Evolutionary conservation across 2,329 filamentous ascomycete genomes (phyloP), one percentile per base, ranked within the genome.

Genomic region (Neopestalotiopsis rosae): DNA sequence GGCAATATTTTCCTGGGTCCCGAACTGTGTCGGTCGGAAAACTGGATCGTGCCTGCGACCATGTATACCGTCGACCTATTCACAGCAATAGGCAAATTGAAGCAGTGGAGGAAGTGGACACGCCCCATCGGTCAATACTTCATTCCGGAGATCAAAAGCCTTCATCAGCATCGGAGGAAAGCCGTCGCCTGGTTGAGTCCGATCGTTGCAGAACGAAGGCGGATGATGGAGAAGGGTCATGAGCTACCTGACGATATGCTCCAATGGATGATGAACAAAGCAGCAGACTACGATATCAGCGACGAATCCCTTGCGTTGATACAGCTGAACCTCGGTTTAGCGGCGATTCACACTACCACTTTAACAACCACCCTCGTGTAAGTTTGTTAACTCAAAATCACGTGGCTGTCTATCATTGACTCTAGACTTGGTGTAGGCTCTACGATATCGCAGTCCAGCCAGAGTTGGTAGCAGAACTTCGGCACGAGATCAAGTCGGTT

Each of bases 381-480:
- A 70, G 80, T 72, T 12, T n/a, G 14, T 52, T 20, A 0, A 52
- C 45, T 20, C 5, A 38, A 38, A 1, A 10, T 38, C 34, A 38
- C 10, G 34, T 10, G 10, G 34, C 0, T 10, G 34, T 10, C 10
- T 38, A 5, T 10, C 34, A 10, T 10, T 7, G 34, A 10, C 34
- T 38, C 34, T 38, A 38, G 10, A 38, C 3, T n/a, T 1, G 30
- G 4, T 38, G 4, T 20, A 66, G 14, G 1, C 78, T 90, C 56
- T 88, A 85, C 73, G 84, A 86, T 67, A 74, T 90, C 4, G 82
- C 82, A 0, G 81, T 82, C 3, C 75, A 78, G 69, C 87, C 86
- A 0, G 82, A 88, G 40, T 77, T 85, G 67, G 74, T 86, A 24
- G 76, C 83, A 2, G 81, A 84, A 14, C 76, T 89, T 0, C 84